Evolutionary conservation across 2,329 filamentous ascomycete species (phyloP).

Genomic region (Calonectria crousiana): DNA sequence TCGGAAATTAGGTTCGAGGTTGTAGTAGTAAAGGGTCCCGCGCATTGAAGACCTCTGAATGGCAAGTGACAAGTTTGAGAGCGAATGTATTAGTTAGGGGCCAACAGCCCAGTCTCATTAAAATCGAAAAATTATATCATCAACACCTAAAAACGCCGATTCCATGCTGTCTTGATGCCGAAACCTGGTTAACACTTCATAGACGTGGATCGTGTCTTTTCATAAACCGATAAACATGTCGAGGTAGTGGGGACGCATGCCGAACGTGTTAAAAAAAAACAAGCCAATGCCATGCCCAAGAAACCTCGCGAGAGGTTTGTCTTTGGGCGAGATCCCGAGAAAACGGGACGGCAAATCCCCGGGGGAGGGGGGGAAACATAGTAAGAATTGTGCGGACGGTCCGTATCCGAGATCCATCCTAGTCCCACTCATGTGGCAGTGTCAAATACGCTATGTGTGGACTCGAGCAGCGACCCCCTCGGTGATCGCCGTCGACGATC

Average conservation of each 20-base stretch:
- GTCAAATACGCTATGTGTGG: slow-evolving; percentile 12
- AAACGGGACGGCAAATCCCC: slow-evolving; percentile 7
- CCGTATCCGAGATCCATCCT: slow-evolving; percentile 5
- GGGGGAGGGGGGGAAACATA: neutral
- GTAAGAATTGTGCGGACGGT: neutral
- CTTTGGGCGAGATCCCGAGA: slow-evolving; percentile 2
- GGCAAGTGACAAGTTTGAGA: slow-evolving; percentile 4
- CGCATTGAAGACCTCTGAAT: neutral
- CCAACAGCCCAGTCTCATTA: slow-evolving; percentile 21
- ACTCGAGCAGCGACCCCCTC: neutral
- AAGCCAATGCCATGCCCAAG: slow-evolving; percentile 15
- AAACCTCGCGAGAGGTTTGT: neutral
- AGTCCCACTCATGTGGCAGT: slow-evolving; percentile 24
- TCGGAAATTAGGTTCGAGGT: neutral
- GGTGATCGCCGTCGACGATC: slow-evolving; percentile 17
- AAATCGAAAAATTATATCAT: slow-evolving; percentile 39
- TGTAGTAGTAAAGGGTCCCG: neutral
- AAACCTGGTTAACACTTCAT: slow-evolving; percentile 36
- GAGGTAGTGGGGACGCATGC: slow-evolving; percentile 22
- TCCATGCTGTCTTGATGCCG: slow-evolving; percentile 49
- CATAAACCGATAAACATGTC: slow-evolving; percentile 39
- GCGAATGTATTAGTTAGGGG: slow-evolving; percentile 36
- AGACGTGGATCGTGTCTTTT: slow-evolving; percentile 38
- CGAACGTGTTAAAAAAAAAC: neutral
- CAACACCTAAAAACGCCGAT: slow-evolving; percentile 47